Base-by-base conservation (phyloP, 2,329 filamentous ascomycete species). In the Sporothrix euskadiensis region DNA sequence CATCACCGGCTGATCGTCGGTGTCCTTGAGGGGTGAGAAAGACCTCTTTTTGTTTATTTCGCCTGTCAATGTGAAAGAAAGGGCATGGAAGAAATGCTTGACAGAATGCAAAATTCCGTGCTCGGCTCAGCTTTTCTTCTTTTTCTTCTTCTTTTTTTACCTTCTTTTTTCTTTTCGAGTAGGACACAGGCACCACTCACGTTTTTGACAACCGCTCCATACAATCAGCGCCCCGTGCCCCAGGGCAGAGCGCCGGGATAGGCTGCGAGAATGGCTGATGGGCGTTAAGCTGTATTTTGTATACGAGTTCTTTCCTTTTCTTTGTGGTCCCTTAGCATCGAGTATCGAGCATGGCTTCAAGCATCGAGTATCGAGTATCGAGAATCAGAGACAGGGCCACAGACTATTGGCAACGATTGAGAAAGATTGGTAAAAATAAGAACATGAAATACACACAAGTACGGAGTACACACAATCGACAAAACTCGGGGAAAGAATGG, bases 321-420 rank as follows among this genome's bases (percentile, higher is more conserved):
- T 61, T 32, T 61, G 8, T 14, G 3, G 14, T 39, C 39, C 41
- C n/a, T 49, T n/a, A n/a, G n/a, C n/a, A n/a, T n/a, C n/a, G n/a
- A n/a, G n/a, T n/a, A n/a, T n/a, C n/a, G n/a, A n/a, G n/a, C n/a
- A n/a, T n/a, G n/a, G n/a, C n/a, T n/a, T n/a, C n/a, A n/a, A n/a
- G n/a, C n/a, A n/a, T n/a, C n/a, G n/a, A n/a, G n/a, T n/a, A n/a
- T n/a, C n/a, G n/a, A 61, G 56, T 5, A 35, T 35, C 8, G 35
- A 35, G 35, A 30, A 26, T 19, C 10, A 66, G 22, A 52, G 63
- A 49, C 63, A 49, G 22, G 9, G 47, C 6, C 22, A 14, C 44
- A 52, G 12, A 39, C 26, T 49, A 52, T 68, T 66, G 61, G 61
- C 14, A 52, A 52, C 49, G 22, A 52, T 68, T 68, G 63, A 8